Evolutionary conservation across 2,329 filamentous ascomycete species (phyloP).

Genomic region (Aspergillus neoniger): DNA sequence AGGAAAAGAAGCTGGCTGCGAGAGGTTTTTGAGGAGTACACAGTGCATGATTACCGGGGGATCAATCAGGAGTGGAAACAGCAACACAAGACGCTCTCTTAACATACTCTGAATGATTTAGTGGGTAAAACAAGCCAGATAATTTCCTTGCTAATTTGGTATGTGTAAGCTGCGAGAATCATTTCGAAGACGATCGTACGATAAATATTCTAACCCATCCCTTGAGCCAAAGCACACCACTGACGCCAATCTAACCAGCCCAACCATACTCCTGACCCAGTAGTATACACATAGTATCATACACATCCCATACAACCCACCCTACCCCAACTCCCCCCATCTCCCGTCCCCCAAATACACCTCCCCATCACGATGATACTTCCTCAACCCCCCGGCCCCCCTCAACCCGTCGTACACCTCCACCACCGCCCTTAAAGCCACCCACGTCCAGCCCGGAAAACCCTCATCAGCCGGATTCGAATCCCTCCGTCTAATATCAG

Average conservation of each 20-base stretch:
- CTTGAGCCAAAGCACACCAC: too few species aligned
- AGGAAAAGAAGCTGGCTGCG: background rate
- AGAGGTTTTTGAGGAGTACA: slow-evolving; percentile 5
- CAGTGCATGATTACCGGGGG: slow-evolving; percentile 3
- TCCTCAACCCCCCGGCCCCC: slow-evolving; percentile 24
- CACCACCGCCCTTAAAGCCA: slow-evolving; percentile 28
- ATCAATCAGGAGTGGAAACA: slow-evolving; percentile 8
- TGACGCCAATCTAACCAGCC: too few species aligned
- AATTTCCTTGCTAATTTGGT: too few species aligned
- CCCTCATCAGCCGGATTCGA: slow-evolving; percentile 14
- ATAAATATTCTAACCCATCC: too few species aligned
- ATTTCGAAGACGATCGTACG: too few species aligned
- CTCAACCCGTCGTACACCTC: slow-evolving; percentile 31
- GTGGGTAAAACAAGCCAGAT: too few species aligned
- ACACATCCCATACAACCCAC: too few species aligned
- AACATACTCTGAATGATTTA: too few species aligned
- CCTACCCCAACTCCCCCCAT: slow-evolving; percentile 17
- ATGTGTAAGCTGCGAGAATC: too few species aligned
- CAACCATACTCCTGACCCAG: background rate
- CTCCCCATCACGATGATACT: slow-evolving; percentile 27
- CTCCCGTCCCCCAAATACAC: slow-evolving; percentile 28
- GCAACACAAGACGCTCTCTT: background rate
- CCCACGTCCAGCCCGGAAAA: slow-evolving; percentile 30
- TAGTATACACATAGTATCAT: background rate
- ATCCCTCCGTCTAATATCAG: slow-evolving; percentile 23